A percentile compares a stretch with the other conserved stretches of the same genome.
These are phyloP conservation scores for Irpex rosettiformis DNA, from an alignment of 1,284 basidiomycete genomes.

Conservation along the genomic window DNA sequence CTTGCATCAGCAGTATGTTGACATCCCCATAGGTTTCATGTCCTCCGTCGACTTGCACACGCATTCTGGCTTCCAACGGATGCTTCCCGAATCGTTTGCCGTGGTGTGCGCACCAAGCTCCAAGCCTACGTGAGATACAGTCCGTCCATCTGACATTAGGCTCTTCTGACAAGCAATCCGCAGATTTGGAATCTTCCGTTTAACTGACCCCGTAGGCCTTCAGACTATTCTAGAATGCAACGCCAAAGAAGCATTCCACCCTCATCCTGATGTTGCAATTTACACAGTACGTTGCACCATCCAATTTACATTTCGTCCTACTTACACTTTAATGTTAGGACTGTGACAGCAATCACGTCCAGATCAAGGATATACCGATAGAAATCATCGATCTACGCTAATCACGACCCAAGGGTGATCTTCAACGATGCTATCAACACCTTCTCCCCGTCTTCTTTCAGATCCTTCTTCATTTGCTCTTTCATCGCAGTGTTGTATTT, in stretches of 20 bases:
- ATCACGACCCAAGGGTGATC: conserved; percentile 6
- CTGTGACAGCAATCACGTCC: conserved; percentile 78
- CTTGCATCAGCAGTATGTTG: background rate
- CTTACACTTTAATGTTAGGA: conserved; percentile 39
- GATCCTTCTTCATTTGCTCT: background rate
- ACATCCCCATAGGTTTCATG: conserved; percentile 63
- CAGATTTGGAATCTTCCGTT: conserved; percentile 83
- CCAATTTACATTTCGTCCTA: background rate
- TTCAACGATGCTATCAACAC: background rate
- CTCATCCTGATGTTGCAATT: conserved; percentile 75
- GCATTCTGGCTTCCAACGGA: conserved; percentile 81
- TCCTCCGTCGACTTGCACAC: conserved; percentile 88
- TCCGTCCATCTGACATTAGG: background rate
- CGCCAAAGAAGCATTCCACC: conserved; percentile 77
- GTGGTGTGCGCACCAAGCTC: conserved; percentile 85
- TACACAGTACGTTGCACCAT: conserved; percentile 77
- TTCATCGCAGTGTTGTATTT: background rate
- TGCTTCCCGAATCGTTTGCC: conserved; percentile 88
- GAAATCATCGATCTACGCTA: conserved; percentile 73
- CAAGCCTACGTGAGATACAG: conserved; percentile 68
- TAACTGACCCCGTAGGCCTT: conserved; percentile 83
- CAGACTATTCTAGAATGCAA: conserved; percentile 65
- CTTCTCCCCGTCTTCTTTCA: background rate
- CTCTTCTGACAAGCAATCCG: conserved; percentile 6
- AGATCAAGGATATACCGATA: conserved; percentile 63